phyloP scores from a whole-genome alignment of 1,284 basidiomycete species.

The Tranzscheliella williamsii region DNA sequence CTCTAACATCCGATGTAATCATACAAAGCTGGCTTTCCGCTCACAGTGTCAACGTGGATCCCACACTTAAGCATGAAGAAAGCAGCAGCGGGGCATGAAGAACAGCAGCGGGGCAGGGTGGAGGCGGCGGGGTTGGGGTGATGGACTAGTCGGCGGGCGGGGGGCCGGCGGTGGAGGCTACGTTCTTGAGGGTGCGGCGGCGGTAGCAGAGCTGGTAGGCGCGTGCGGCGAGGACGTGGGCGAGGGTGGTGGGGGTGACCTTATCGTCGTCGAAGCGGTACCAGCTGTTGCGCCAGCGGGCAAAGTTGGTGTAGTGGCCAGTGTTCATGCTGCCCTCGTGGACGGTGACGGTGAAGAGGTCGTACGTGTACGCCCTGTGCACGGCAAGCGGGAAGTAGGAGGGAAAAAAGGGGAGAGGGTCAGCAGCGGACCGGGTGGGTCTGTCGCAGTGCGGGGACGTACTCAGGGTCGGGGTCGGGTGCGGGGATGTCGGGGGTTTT shows the following conservation, averaged over 20 bases:
- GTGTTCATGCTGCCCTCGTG: conserved; percentile 89
- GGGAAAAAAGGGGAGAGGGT: too few relatives aligned
- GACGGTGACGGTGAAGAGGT: conserved; percentile 89
- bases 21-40: too few relatives aligned
- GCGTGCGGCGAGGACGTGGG: conserved; percentile 34
- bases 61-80: too few relatives aligned
- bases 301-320: conserved; percentile 87
- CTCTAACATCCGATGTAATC: too few relatives aligned
- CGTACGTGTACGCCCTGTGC: conserved; percentile 72
- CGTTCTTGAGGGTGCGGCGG: conserved; percentile 44
- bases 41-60: too few relatives aligned
- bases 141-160: neutral
- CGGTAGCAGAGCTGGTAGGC: conserved; percentile 58
- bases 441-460: too few relatives aligned
- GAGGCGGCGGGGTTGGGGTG: neutral
- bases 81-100: too few relatives aligned
- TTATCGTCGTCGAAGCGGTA: conserved; percentile 94
- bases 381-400: too few relatives aligned
- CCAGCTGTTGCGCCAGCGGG: conserved; percentile 76
- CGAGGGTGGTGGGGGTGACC: conserved; percentile 57
- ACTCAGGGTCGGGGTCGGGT: too few relatives aligned
- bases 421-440: too few relatives aligned
- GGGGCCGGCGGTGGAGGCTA: neutral
- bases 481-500: too few relatives aligned
- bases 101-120: too few relatives aligned